Evolutionary conservation across 495 filamentous ascomycete species (phyloP), one percentile per base, ranked within the genome.

Genomic region (Hypoxylon subgilvum): DNA sequence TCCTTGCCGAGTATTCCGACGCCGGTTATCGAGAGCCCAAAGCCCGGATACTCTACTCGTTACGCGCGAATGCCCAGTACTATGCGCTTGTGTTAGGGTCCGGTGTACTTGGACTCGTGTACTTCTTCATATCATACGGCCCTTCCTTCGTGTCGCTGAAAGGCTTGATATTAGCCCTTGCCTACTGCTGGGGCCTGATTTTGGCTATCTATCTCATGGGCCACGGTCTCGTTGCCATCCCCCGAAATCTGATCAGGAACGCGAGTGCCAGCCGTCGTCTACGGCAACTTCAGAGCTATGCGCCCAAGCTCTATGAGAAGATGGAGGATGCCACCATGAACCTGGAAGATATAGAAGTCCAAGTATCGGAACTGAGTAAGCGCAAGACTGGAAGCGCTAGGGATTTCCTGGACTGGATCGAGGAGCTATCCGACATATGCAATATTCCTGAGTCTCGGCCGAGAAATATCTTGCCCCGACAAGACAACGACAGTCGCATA

Each of bases 171-270:
- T 94, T 98, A 86, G 94, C 94, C 17, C 76, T 97, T 47, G 92
- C 91, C 25, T 97, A 98, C 72, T 88, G 90, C 60, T 97, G 92
- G 88, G 91, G 91, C 57, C 78, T 98, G 61, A 76, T 91, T 2
- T 77, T 97, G 50, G 94, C 91, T 12, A 96, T 97, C 51, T 96
- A 93, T 66, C 80, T 98, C 16, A 97, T 98, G 94, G 94, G 94
- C 5, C 92, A 98, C 63, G 94, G 94, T 7, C 77, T 97, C 30
- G 94, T 98, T 34, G 87, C 94, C 9, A 88, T 97, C 39, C 94
- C 94, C 4, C 82, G 93, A 61, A 81, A 82, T 13, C 72, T 98
- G 1, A 86, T 92, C 67, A 83, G 85, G 38, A 88, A 88, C 64
- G 85, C 91, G 10, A 88, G 86, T 61, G 80, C 88, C 44, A 87